Base-by-base conservation (phyloP, 176 grass and related monocot species). In the Cenchrus fungigraminus region DNA sequence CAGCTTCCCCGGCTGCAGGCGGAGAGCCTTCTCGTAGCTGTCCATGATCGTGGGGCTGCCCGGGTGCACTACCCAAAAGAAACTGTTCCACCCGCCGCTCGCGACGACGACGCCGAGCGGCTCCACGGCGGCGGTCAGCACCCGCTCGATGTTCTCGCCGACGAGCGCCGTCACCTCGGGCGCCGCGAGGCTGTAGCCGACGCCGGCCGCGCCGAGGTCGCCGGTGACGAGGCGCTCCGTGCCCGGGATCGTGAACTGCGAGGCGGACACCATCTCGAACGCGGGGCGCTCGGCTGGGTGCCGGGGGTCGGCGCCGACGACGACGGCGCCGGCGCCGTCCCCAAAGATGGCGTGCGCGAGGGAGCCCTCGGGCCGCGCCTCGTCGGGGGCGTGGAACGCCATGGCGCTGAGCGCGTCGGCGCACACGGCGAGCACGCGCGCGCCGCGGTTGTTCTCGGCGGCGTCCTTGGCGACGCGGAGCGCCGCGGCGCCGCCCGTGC, bases 391-490 rank as follows among this genome's bases (percentile, higher is more conserved):
- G 15, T 63, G 76, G 34, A 70, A 71, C 13, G 74, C 84, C 8
- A 77, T 19, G 56, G 47, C 42, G 59, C 59, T 65, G n/a, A 59
- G 0, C 75, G 65, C 8, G 20, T 94, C 92, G 0, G 86, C 78
- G 22, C 86, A 91, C 0, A 78, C 56, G 6, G 89, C 76, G 19
- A 94, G 89, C 13, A 94, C 70, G 8, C 89, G 75, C 25, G 92
- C 89, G 17, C 75, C 70, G 43, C 50, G 78, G 71, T 78, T 91
- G 75, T 79, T 91, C 76, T 91, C 89, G 2, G 92, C 89, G 7
- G 91, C 29, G 71, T 94, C 92, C 86, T 82, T 94, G 63, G 92
- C 92, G 0, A 94, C 11, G 28, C 92, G 89, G 29, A 91, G 54
- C 31, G 83, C 81, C 42, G 14, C 47, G 55, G 77, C 65, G 32